Evolutionary conservation across 208 protist species (phyloP).

Genomic region (Angomonas desouzai): DNA sequence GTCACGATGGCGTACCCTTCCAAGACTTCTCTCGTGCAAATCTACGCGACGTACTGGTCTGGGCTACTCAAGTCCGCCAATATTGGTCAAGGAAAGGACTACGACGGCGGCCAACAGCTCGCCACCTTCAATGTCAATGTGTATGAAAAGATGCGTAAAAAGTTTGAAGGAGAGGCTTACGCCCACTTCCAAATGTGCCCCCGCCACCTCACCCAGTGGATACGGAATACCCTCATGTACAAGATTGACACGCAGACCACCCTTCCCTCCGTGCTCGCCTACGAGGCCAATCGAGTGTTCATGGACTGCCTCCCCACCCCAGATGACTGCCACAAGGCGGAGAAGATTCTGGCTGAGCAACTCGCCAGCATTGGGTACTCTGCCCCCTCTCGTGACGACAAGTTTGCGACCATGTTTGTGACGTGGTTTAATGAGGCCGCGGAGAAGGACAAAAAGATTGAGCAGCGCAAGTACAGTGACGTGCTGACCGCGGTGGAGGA

Average conservation of each 20-base stretch:
- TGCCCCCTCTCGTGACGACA: slow-evolving; percentile 59
- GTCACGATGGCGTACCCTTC: slow-evolving; percentile 90
- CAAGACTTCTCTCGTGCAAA: slow-evolving; percentile 76
- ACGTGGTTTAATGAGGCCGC: slow-evolving; percentile 70
- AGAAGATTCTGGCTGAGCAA: slow-evolving; percentile 76
- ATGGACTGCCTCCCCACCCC: slow-evolving; percentile 87
- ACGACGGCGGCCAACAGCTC: slow-evolving; percentile 73
- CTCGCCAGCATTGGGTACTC: slow-evolving; percentile 84
- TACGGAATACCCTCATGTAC: slow-evolving; percentile 91
- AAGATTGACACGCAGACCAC: slow-evolving; percentile 82
- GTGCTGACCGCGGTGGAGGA: slow-evolving; percentile 71
- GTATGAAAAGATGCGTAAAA: slow-evolving; percentile 86
- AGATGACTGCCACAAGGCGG: slow-evolving; percentile 65
- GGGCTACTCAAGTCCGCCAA: slow-evolving; percentile 56
- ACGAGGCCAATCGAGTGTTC: slow-evolving; percentile 94
- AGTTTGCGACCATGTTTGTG: slow-evolving; percentile 78
- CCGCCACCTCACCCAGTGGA: slow-evolving; percentile 94
- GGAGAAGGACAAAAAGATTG: slow-evolving; percentile 29
- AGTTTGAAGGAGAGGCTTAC: slow-evolving; percentile 93
- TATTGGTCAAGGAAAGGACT: slow-evolving; percentile 60
- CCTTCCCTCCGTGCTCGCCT: slow-evolving; percentile 87
- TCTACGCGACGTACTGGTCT: slow-evolving; percentile 91
- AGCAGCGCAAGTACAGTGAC: slow-evolving; percentile 72
- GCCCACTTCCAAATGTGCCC: slow-evolving; percentile 96
- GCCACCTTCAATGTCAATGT: slow-evolving; percentile 91